A percentile compares a stretch with the other conserved stretches of the same genome.
These are phyloP conservation scores for Piper longum DNA, from an alignment of 164 flowering plant genomes.

Conservation along the genomic window DNA sequence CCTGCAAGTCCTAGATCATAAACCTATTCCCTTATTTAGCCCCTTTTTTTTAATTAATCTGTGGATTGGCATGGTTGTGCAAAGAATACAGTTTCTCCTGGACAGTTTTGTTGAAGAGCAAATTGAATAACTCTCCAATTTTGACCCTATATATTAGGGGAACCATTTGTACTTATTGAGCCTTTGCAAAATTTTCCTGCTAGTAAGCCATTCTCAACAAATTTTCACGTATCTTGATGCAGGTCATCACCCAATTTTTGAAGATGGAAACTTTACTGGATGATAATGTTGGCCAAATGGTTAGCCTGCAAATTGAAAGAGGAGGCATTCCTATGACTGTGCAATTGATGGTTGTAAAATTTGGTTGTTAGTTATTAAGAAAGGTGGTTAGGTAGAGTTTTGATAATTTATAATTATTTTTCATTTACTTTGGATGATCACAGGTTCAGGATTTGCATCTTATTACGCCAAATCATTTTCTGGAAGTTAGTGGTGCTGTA, in stretches of 20 bases:
- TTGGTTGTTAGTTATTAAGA: neutral
- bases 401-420: neutral
- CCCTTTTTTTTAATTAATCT: too few relatives aligned
- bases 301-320: constrained; percentile 70
- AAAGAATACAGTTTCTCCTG: too few relatives aligned
- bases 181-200: too few relatives aligned
- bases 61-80: too few relatives aligned
- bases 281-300: constrained; percentile 48
- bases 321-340: constrained; percentile 62
- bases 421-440: neutral
- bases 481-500: constrained; percentile 95
- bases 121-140: too few relatives aligned
- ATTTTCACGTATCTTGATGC: constrained; percentile 13
- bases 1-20: too few relatives aligned
- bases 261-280: constrained; percentile 77
- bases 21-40: too few relatives aligned
- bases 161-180: too few relatives aligned
- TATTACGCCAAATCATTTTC: constrained; percentile 69
- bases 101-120: too few relatives aligned
- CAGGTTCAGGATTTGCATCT: constrained; percentile 94
- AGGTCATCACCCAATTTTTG: constrained; percentile 91
- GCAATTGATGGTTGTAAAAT: constrained; percentile 32
- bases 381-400: neutral
- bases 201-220: too few relatives aligned
- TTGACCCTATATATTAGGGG: too few relatives aligned